Evolutionary conservation across 192 early-diverging fungal genomes (phyloP).

Genomic region (Umbelopsis isabellina): DNA sequence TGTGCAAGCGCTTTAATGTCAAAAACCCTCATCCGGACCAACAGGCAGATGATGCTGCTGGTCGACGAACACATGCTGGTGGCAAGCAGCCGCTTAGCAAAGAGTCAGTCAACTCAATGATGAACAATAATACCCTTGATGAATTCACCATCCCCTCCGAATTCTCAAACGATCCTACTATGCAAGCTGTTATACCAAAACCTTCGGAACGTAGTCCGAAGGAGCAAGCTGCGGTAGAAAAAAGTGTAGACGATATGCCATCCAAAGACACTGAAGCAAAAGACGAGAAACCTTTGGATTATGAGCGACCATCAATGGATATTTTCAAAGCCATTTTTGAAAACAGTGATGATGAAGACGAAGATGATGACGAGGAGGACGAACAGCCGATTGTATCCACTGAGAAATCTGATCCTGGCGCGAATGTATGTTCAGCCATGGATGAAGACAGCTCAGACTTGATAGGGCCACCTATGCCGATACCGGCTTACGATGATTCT

Average conservation of each 20-base stretch:
- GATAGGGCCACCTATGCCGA: neutral
- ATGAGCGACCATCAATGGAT: constrained; percentile 77
- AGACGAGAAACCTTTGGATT: constrained; percentile 26
- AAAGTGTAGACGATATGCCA: neutral
- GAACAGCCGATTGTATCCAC: neutral
- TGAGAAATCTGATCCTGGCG: neutral
- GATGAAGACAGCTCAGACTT: neutral
- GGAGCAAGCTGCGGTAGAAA: neutral
- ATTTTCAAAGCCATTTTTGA: constrained; percentile 87
- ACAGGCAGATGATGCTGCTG: constrained; percentile 19
- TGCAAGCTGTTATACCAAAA: constrained; percentile 24
- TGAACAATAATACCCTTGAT: constrained; percentile 29
- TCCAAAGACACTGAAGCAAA: neutral
- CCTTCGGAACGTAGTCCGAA: constrained; percentile 21
- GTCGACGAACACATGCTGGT: constrained; percentile 44
- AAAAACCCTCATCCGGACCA: constrained; percentile 72
- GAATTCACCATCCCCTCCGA: neutral
- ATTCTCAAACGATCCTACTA: constrained; percentile 19
- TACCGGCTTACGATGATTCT: neutral
- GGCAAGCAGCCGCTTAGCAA: constrained; percentile 46
- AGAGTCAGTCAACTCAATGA: constrained; percentile 46
- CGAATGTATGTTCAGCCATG: constrained; percentile 1
- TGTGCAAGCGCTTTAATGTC: constrained; percentile 82
- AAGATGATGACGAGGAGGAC: constrained; percentile 57
- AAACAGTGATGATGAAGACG: constrained; percentile 60